Evolutionary conservation across 306 rosid species (phyloP).

Genomic region (Quercus wislizeni): DNA sequence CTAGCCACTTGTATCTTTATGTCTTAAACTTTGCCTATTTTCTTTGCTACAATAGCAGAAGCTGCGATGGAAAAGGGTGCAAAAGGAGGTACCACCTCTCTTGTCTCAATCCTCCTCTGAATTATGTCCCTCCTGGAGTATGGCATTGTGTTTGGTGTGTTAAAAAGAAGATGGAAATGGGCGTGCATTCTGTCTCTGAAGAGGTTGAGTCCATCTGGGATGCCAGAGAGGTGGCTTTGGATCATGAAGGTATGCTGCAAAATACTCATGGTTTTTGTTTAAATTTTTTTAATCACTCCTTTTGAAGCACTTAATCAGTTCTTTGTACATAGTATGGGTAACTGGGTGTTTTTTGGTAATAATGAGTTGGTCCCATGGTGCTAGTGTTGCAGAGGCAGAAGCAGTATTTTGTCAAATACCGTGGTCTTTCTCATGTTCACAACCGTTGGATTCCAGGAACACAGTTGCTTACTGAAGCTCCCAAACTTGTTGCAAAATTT

Average conservation of each 20-base stretch:
- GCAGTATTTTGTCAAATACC: slow-evolving; percentile 36
- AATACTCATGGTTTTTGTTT: not conserved
- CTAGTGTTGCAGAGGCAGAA: slow-evolving; percentile 30
- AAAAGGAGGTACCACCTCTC: slow-evolving; percentile 33
- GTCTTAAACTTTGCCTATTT: not conserved
- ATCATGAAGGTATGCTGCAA: slow-evolving; percentile 19
- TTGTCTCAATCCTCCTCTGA: slow-evolving; percentile 43
- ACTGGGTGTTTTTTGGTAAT: not conserved
- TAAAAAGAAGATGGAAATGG: slow-evolving; percentile 27
- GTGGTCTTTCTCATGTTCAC: slow-evolving; percentile 43
- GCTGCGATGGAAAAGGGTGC: slow-evolving; percentile 39
- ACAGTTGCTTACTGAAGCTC: slow-evolving; percentile 27
- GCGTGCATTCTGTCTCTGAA: slow-evolving; percentile 37
- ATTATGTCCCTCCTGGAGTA: slow-evolving; percentile 24
- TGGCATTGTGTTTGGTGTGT: slow-evolving; percentile 38
- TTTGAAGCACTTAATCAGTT: not conserved
- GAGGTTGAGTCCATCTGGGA: slow-evolving; percentile 34
- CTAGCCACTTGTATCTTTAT: not conserved
- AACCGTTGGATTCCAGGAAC: slow-evolving; percentile 42
- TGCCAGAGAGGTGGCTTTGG: slow-evolving; percentile 24
- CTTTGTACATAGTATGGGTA: not conserved
- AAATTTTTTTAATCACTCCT: slow-evolving; percentile 6
- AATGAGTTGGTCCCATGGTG: slow-evolving; percentile 17
- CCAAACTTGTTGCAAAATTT: slow-evolving; percentile 35
- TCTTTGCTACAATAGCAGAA: slow-evolving; percentile 21